Percentiles rank a stretch among this genome's conserved stretches.
These are phyloP conservation scores for Nannizzia gypsea DNA, from an alignment of 2,329 filamentous ascomycete species.

Conservation along the genomic window DNA sequence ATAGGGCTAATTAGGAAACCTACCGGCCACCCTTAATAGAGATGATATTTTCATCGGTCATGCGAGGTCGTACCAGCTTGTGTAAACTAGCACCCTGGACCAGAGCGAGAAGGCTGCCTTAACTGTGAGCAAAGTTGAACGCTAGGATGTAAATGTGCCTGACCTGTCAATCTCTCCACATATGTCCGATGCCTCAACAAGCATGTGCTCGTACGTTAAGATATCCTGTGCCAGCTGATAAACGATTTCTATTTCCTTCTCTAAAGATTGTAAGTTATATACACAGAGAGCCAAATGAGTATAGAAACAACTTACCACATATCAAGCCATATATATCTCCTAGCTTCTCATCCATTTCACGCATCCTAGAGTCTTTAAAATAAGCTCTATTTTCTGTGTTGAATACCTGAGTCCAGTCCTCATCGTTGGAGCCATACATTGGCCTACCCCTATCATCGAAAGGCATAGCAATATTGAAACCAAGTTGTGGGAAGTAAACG, in stretches of 20 bases:
- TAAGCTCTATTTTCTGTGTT: slow-evolving; percentile 58
- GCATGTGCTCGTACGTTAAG: slow-evolving; percentile 53
- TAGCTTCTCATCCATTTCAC: slow-evolving; percentile 64
- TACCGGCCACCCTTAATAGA: slow-evolving; percentile 63
- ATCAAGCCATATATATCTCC: slow-evolving; percentile 81
- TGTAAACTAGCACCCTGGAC: slow-evolving; percentile 65
- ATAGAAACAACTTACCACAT: slow-evolving; percentile 44
- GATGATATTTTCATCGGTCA: slow-evolving; percentile 60
- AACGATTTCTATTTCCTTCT: slow-evolving; percentile 80
- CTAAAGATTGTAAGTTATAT: slow-evolving; percentile 31
- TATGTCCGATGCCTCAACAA: slow-evolving; percentile 60
- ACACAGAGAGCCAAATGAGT: slow-evolving; percentile 15
- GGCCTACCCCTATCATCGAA: slow-evolving; percentile 49
- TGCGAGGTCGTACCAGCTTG: slow-evolving; percentile 54
- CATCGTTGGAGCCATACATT: slow-evolving; percentile 52
- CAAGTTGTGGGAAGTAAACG: slow-evolving; percentile 81
- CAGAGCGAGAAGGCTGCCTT: slow-evolving; percentile 58
- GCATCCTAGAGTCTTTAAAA: slow-evolving; percentile 78
- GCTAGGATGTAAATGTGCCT: not conserved
- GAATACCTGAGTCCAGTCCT: slow-evolving; percentile 69
- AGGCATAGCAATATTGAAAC: slow-evolving; percentile 69
- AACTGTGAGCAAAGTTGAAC: not conserved
- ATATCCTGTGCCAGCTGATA: slow-evolving; percentile 62
- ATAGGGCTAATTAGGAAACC: slow-evolving; percentile 12
- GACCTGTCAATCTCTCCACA: slow-evolving; percentile 72